Base-by-base conservation (phyloP, 1,284 basidiomycete species). In the Trichosporon sp. region DNA sequence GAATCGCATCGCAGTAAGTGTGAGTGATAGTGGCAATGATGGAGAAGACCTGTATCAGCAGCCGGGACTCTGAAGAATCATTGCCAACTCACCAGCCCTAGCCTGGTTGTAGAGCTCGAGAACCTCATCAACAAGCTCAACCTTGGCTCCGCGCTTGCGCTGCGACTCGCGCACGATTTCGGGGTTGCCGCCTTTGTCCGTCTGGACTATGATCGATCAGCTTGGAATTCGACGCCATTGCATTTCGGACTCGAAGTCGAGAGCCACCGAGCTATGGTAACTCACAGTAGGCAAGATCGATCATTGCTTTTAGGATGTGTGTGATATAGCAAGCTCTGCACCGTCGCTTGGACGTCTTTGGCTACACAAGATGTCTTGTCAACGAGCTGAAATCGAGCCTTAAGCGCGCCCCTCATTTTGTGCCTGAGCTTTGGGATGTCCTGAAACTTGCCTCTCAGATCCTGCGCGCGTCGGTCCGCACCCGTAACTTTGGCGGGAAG, bases 91-190 rank as follows among this genome's bases (percentile, higher is more conserved):
- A 95, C 93, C 87, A 72, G 92, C 88, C 59, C 88, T 84, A 81
- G 98, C 97, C 66, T 75, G 69, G 13, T 64, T 66, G 32, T 76
- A 73, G 86, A 96, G 88, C 73, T 86, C 86, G 69, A 98, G 88
- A 65, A 98, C 87, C 79, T 98, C 90, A 81, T 97, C 94, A 13
- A 98, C 94, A 70, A 97, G 80, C 80, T 95, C 92, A 56, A 91
- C 90, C 25, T 89, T 85, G 54, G 92, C 89, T 7, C 90, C 90
- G 46, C 96, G 87, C 82, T 94, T 95, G 77, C 88, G 85, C 83
- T 99, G 95, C 14, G 93, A 96, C 75, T 94, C 92, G 68, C 89
- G 84, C 71, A 99, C 95, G 75, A 89, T 85, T 72, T 92, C 88
- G n/a, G 94, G 88, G 82, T 97, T 91, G 58, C 95, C 96, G 37